phyloP scores from a whole-genome alignment of 176 grass and related monocot genomes.

The Bolboschoenus planiculmis region DNA sequence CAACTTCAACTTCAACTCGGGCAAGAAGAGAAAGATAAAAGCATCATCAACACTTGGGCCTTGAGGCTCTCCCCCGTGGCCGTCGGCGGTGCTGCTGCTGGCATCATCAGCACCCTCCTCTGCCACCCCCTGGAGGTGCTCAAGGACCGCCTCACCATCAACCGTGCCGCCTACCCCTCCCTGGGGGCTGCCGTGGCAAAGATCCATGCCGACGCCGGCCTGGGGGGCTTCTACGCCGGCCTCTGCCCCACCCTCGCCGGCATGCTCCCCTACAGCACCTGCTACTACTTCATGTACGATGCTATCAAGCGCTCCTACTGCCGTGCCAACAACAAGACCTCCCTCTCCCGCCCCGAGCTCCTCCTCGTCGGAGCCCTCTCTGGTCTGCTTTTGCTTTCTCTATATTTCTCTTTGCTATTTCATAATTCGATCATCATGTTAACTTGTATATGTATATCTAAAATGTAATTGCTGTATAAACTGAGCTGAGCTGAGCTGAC shows the following conservation, averaged over 20 bases:
- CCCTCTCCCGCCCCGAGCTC: conserved; percentile 56
- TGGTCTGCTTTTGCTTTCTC: conserved; percentile 35
- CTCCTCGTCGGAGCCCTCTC: conserved; percentile 71
- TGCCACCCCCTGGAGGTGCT: conserved; percentile 93
- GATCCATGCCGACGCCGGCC: conserved; percentile 46
- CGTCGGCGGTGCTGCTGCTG: conserved; percentile 60
- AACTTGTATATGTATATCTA: too few relatives aligned
- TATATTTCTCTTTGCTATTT: not conserved
- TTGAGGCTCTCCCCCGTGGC: conserved; percentile 50
- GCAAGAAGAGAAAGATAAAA: too few relatives aligned
- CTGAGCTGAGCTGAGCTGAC: too few relatives aligned
- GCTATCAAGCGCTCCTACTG: conserved; percentile 69
- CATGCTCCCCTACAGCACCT: conserved; percentile 93
- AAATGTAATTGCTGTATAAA: too few relatives aligned
- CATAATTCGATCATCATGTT: too few relatives aligned
- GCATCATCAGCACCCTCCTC: conserved; percentile 52
- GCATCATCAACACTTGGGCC: too few relatives aligned
- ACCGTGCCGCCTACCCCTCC: conserved; percentile 51
- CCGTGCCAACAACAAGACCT: conserved; percentile 34
- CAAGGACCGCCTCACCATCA: conserved; percentile 78
- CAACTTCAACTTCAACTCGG: too few relatives aligned
- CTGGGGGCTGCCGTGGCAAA: conserved; percentile 56
- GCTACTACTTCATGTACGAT: conserved; percentile 96
- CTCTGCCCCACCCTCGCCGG: conserved; percentile 62
- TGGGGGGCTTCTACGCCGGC: conserved; percentile 64